Evolutionary conservation across 345 rosid species (phyloP), one percentile per base, ranked within the genome.

Genomic region (Hibiscus mutabilis): DNA sequence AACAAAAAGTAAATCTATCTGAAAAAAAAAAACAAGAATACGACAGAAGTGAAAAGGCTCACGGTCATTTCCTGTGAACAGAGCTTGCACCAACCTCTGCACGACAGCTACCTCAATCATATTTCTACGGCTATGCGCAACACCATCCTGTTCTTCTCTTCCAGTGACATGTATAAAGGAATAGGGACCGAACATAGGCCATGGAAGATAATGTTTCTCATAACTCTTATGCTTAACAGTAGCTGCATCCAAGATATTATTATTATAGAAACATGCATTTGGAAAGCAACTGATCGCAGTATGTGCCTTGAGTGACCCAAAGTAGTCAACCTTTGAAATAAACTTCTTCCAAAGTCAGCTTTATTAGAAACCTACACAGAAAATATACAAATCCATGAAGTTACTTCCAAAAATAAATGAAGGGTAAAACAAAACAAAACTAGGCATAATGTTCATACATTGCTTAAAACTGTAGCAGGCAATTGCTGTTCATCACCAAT

Each of bases 301-400:
- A 86, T 81, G 35, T 88, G 88, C 55, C 81, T 88, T 3, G 73
- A 1, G 22, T 86, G 79, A 9, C 81, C 87, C 37, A 85, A 69
- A 0, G 64, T 4, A 37, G 74, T 84, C 70, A 91, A 70, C 73
- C 97, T 87, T 35, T 86, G 86, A 70, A 88, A 88, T 70, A 88
- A 85, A 78, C 97, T 91, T 79, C 91, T 85, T n/a, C 97, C 86
- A 1, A 86, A 85, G 14, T 75, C 77, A 3, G 77, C 88, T 56
- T 13, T 24, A 1, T 3, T 60, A 13, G 78, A 81, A 78, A 79
- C 74, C 93, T 88, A 73, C 1, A 33, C 3, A 74, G 5, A 42
- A 35, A 12, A 35, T 7, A 53, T 0, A 9, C 8, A 6, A 35
- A 15, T 31, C n/a, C 40, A 14, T 7, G 22, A 52, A 1, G 9